These are phyloP conservation scores for Bonia amplexicaulis DNA, from an alignment of 176 grass and related monocot species.

Conservation along the genomic window DNA sequence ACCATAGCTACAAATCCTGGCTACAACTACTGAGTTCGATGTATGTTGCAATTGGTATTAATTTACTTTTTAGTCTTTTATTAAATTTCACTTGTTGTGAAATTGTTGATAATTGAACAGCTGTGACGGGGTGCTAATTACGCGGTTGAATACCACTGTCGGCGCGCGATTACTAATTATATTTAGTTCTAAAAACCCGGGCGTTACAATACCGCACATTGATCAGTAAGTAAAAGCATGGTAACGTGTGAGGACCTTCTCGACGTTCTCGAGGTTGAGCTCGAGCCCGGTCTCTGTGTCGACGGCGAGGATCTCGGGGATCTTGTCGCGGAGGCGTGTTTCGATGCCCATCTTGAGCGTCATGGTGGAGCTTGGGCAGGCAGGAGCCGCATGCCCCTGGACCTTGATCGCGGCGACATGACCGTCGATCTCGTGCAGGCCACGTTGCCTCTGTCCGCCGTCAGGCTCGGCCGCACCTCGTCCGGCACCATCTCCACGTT, in stretches of 20 bases:
- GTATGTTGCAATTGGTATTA: too few species aligned
- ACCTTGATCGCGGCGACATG: slow-evolving; percentile 88
- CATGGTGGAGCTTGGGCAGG: slow-evolving; percentile 99
- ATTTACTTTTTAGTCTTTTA: too few species aligned
- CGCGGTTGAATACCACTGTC: too few species aligned
- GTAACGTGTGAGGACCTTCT: slow-evolving; percentile 50
- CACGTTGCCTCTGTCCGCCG: slow-evolving; percentile 90
- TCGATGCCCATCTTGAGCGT: slow-evolving; percentile 98
- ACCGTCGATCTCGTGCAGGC: slow-evolving; percentile 93
- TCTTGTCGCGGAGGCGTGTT: slow-evolving; percentile 88
- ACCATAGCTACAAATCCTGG: too few species aligned
- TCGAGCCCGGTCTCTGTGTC: slow-evolving; percentile 96
- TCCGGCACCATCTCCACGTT: slow-evolving; percentile 91
- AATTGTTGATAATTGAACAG: too few species aligned
- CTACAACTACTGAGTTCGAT: too few species aligned
- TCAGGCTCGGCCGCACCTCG: slow-evolving; percentile 78
- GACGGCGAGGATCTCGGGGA: slow-evolving; percentile 72
- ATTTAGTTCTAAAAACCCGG: too few species aligned
- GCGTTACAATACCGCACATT: neutral
- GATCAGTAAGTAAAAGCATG: neutral
- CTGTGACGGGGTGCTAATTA: too few species aligned
- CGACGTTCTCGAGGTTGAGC: slow-evolving; percentile 71
- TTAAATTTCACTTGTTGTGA: too few species aligned
- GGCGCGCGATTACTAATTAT: too few species aligned
- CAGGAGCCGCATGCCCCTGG: slow-evolving; percentile 92